These are phyloP conservation scores for Aspergillus fumigatiaffinis DNA, from an alignment of 2,329 filamentous ascomycete species.

Conservation along the genomic window DNA sequence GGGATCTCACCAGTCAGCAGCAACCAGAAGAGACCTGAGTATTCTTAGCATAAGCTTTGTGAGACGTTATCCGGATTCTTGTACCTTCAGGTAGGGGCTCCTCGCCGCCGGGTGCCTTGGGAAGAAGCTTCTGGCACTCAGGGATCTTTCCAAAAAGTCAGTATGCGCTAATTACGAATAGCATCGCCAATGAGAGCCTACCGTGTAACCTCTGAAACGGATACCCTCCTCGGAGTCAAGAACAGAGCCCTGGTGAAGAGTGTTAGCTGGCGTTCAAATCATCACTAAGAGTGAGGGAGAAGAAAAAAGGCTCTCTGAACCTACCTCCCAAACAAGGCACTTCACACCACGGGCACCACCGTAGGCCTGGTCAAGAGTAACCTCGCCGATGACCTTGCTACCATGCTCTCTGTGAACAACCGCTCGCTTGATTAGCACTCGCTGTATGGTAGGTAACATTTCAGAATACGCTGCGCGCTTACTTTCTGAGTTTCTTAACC, in stretches of 20 bases:
- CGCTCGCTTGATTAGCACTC: slow-evolving; percentile 16
- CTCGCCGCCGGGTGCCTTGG: slow-evolving; percentile 92
- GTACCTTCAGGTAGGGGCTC: slow-evolving; percentile 93
- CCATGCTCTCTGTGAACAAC: slow-evolving; percentile 71
- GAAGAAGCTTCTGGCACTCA: slow-evolving; percentile 95
- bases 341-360: slow-evolving; percentile 99
- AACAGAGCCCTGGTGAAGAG: slow-evolving; percentile 65
- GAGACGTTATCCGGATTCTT: background rate
- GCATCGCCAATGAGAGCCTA: slow-evolving; percentile 32
- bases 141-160: slow-evolving; percentile 61
- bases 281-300: background rate
- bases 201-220: slow-evolving; percentile 96
- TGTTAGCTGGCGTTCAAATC: slow-evolving; percentile 8
- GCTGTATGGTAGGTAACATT: background rate
- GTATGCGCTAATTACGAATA: slow-evolving; percentile 8
- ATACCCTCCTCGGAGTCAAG: slow-evolving; percentile 99
- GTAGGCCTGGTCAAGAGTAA: slow-evolving; percentile 99
- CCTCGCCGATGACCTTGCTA: slow-evolving; percentile 92
- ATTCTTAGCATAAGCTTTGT: slow-evolving; percentile 10
- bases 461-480: slow-evolving; percentile 37
- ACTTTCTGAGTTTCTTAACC: slow-evolving; percentile 98
- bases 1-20: slow-evolving; percentile 97
- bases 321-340: slow-evolving; percentile 90
- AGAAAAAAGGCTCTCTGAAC: slow-evolving; percentile 2
- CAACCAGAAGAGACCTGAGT: slow-evolving; percentile 92